Percentiles rank a stretch among this genome's conserved stretches.
phyloP scores from a whole-genome alignment of 1,284 basidiomycete species.

The Cryptococcus depauperatus region DNA sequence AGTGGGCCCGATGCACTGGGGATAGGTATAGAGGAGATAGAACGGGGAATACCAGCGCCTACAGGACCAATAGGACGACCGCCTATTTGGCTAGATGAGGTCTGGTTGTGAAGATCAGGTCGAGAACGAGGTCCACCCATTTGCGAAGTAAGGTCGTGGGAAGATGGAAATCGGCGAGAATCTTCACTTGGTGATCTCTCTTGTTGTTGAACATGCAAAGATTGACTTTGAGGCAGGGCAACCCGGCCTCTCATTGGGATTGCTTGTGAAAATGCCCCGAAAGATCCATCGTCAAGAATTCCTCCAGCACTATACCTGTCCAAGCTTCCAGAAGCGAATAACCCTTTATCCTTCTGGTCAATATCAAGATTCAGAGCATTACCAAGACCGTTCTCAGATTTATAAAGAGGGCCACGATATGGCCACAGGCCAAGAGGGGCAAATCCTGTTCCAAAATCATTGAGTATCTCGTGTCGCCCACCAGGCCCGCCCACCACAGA shows the following conservation, averaged over 20 bases:
- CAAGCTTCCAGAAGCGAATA: conserved; percentile 2
- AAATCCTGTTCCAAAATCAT: conserved; percentile 1
- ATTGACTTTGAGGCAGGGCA: background rate
- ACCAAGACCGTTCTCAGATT: conserved; percentile 61
- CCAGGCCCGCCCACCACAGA: conserved; percentile 56
- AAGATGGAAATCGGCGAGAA: background rate
- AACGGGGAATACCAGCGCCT: background rate
- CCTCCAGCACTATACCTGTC: conserved; percentile 5
- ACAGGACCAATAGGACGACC: background rate
- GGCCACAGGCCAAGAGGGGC: background rate
- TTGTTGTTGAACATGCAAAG: background rate
- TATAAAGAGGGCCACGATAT: conserved; percentile 46
- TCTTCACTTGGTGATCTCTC: background rate
- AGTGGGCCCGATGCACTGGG: conserved; percentile 1
- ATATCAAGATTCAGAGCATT: conserved; percentile 57
- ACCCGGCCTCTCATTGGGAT: background rate
- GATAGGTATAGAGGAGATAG: background rate
- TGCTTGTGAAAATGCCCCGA: conserved; percentile 8
- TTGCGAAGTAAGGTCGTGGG: no score
- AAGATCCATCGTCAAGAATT: conserved; percentile 1
- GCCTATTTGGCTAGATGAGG: background rate
- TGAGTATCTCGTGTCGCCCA: conserved; percentile 35
- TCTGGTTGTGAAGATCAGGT: background rate
- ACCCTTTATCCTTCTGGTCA: conserved; percentile 34
- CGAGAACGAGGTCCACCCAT: background rate